Evolutionary conservation across 768 basidiomycete species (phyloP), one percentile per base, ranked within the genome.

Genomic region (Mycena rosella): DNA sequence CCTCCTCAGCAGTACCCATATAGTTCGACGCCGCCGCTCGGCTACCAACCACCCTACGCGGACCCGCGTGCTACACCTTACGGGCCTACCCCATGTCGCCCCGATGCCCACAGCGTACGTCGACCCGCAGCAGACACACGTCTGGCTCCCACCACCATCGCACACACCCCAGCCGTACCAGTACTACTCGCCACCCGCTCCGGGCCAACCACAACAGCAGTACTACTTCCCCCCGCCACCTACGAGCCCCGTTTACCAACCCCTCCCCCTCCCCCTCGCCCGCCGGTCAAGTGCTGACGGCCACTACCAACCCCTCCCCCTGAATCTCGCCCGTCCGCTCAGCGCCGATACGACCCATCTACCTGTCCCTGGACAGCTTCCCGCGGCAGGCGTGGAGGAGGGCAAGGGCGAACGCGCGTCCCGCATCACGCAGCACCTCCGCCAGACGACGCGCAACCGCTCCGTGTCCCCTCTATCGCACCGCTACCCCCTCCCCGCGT

Each of bases 401-500:
- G 88, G 88, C 38, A 89, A 89, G 73, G 91, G 89, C 44, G 84
- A 86, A 63, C 85, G 85, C 20, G 86, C 90, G 22, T 83, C 85
- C 5, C 84, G 89, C 15, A 83, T 90, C 47, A 78, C 90, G 27
- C 86, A 85, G 51, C 89, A 91, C 68, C 78, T 92, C 13, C 85
- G 86, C 54, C 75, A 84, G 47, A 84, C 86, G 17, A 88, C 87
- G 27, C 82, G 90, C 17, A 78, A 87, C 66, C 86, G 87, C 27
- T 89, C 90, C 0, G 86, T 87, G 26, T 93, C 92, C 27, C 92
- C 85, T 8, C 83, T 78, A 53, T 85, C 89, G 14, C 89, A 88
- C 71, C 82, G 86, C 27, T 87, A 85, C 73, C 84, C 85, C 38
- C 47, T 84, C 42, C 79, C 83, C 32, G 71, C 70, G 0, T 67